Evolutionary conservation across 495 filamentous ascomycete species (phyloP).

Genomic region (Penicillium diatomitis): DNA sequence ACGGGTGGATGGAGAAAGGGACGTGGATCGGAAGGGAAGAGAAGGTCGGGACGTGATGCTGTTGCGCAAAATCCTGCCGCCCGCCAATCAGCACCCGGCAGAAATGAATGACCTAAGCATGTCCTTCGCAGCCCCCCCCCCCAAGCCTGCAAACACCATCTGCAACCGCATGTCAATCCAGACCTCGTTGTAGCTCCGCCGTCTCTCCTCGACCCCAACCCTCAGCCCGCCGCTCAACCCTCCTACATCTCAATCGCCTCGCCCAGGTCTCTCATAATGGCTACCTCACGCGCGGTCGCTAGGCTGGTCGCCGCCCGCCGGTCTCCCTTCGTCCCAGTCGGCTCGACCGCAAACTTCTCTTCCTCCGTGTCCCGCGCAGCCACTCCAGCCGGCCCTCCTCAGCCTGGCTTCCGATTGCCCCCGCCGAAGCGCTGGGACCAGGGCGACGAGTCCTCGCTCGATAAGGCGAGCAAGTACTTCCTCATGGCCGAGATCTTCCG

Average conservation of each 20-base stretch:
- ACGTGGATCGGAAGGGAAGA: slow-evolving; percentile 12
- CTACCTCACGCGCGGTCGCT: slow-evolving; percentile 41
- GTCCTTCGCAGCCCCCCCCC: background rate
- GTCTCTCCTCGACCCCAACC: background rate
- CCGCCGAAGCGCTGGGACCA: slow-evolving; percentile 62
- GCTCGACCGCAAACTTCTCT: slow-evolving; percentile 51
- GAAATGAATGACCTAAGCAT: slow-evolving; percentile 41
- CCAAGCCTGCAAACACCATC: slow-evolving; percentile 23
- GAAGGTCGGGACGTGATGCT: slow-evolving; percentile 20
- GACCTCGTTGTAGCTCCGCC: slow-evolving; percentile 10
- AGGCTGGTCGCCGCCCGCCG: slow-evolving; percentile 45
- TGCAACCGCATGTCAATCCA: slow-evolving; percentile 14
- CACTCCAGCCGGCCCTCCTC: slow-evolving; percentile 67
- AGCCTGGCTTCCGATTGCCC: slow-evolving; percentile 65
- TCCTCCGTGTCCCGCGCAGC: slow-evolving; percentile 52
- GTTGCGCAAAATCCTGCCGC: slow-evolving; percentile 34
- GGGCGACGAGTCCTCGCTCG: slow-evolving; percentile 57
- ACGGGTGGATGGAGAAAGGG: slow-evolving; percentile 8
- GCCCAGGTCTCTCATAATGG: slow-evolving; percentile 32
- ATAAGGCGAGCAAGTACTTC: slow-evolving; percentile 86
- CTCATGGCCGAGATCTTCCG: slow-evolving; percentile 88
- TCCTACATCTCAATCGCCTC: slow-evolving; percentile 15
- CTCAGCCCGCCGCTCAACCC: slow-evolving; percentile 7
- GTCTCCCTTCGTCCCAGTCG: slow-evolving; percentile 31
- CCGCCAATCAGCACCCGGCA: slow-evolving; percentile 35